Evolutionary conservation across 768 basidiomycete genomes (phyloP).

Genomic region (Russula abietina): DNA sequence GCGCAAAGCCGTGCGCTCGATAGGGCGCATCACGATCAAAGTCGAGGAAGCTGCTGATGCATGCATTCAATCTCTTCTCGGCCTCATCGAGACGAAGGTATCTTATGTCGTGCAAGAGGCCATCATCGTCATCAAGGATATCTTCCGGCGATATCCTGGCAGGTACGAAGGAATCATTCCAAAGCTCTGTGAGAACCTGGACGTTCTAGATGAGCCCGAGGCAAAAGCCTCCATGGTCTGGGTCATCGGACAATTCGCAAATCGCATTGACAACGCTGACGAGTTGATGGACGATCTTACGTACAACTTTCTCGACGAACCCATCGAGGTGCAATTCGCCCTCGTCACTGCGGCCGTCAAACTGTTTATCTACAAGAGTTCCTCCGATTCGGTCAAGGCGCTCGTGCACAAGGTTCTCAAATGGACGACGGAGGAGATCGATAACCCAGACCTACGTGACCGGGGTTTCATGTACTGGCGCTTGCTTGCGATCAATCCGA

Average conservation of each 20-base stretch:
- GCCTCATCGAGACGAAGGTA: conserved; percentile 88
- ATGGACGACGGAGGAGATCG: conserved; percentile 95
- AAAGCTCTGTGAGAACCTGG: conserved; percentile 85
- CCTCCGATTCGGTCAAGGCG: conserved; percentile 77
- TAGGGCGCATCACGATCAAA: conserved; percentile 97
- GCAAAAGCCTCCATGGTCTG: conserved; percentile 97
- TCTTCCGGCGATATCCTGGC: conserved; percentile 95
- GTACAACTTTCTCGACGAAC: conserved; percentile 4
- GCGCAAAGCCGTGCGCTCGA: conserved; percentile 93
- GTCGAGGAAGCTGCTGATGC: conserved; percentile 82
- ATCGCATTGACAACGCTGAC: conserved; percentile 92
- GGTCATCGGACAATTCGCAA: conserved; percentile 95
- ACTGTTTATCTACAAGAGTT: conserved; percentile 85
- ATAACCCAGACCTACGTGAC: conserved; percentile 96
- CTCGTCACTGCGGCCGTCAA: conserved; percentile 93
- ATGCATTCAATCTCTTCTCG: conserved; percentile 82
- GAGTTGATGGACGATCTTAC: conserved; percentile 79
- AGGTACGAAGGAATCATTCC: conserved; percentile 96
- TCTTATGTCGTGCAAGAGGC: conserved; percentile 86
- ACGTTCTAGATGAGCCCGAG: conserved; percentile 90
- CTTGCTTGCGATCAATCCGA: conserved; percentile 86
- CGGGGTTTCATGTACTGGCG: conserved; percentile 99
- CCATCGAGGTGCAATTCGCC: conserved; percentile 82
- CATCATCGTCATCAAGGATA: conserved; percentile 94
- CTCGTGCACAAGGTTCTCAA: conserved; percentile 94